Base-by-base conservation (phyloP, 2,329 filamentous ascomycete species). In the Leptographium wingfieldii region DNA sequence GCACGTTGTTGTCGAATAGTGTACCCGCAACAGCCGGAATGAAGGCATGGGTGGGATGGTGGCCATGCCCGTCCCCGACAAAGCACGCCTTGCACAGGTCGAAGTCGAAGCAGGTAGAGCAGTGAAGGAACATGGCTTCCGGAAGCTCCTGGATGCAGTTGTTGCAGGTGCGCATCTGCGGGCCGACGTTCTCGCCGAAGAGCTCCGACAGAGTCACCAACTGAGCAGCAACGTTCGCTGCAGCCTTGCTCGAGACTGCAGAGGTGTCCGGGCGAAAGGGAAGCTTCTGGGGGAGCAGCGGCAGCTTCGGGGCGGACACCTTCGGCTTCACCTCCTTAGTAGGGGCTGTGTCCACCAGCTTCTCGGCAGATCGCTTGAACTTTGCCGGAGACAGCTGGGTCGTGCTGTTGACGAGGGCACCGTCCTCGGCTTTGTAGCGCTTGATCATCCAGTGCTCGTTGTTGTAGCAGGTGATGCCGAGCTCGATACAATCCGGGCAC, bases 381-480 rank as follows among this genome's bases (percentile, higher is more conserved):
- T 87, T 90, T 59, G 88, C 85, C 46, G 82, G 77, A 61, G 95
- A 79, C 29, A 80, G 88, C 74, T 95, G 89, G 1, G 92, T 96
- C 27, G 83, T 90, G 78, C 92, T 96, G 73, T 84, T 90, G 65
- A 90, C 81, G 60, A 96, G 85, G 64, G 83, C 79, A 57, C 92
- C 92, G 61, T 91, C 81, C 68, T 86, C 80, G 63, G 96, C 22
- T 22, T 22, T 83, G 64, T 83, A 84, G 61, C 94, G 87, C 82
- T 95, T 96, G 72, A 97, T 92, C 73, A 99, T 79, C 92, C 91
- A 96, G 75, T 99, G 94, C 64, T 84, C 81, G 35, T 86, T 81
- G 60, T 85, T 85, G 63, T 85, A 81, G 76, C 95, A 99, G 49
- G 88, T 82, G 61, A 87, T 79, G 64, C 92, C 92, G 51, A 79